These are phyloP conservation scores for Serendipita sp. DNA, from an alignment of 768 basidiomycete species.

Conservation along the genomic window DNA sequence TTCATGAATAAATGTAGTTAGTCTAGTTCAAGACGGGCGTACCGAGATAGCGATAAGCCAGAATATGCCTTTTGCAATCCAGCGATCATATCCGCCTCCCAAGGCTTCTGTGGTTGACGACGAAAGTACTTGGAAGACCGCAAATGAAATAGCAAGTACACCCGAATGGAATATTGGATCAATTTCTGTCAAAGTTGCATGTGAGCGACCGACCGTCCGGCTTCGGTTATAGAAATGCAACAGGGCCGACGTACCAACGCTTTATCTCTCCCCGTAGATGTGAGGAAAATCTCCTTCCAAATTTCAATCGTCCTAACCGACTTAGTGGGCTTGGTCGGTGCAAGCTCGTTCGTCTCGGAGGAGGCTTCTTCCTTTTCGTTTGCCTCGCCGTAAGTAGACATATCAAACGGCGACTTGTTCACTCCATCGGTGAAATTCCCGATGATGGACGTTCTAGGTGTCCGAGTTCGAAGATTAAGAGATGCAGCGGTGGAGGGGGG, in stretches of 20 bases:
- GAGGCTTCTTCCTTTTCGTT: neutral
- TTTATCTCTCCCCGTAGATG: constrained; percentile 71
- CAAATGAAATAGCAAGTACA: constrained; percentile 54
- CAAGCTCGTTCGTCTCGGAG: neutral
- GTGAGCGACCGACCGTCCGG: neutral
- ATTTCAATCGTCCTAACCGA: constrained; percentile 29
- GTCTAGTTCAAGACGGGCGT: constrained; percentile 9
- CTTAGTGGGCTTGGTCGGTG: neutral
- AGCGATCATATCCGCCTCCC: constrained; percentile 40
- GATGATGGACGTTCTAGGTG: constrained; percentile 2
- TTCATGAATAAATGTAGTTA: neutral
- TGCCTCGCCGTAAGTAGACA: neutral
- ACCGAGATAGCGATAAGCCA: constrained; percentile 67
- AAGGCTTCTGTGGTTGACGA: constrained; percentile 30
- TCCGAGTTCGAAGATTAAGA: neutral
- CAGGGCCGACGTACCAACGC: constrained; percentile 44
- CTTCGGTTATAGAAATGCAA: neutral
- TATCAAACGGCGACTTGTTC: neutral
- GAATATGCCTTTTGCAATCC: constrained; percentile 47
- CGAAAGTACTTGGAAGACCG: constrained; percentile 4
- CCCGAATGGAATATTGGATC: constrained; percentile 65
- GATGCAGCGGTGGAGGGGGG: neutral
- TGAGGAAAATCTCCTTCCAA: constrained; percentile 64
- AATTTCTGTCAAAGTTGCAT: constrained; percentile 42
- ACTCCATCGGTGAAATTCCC: neutral